Evolutionary conservation across 768 basidiomycete genomes (phyloP).

Genomic region (Macrolepiota dolichaula): DNA sequence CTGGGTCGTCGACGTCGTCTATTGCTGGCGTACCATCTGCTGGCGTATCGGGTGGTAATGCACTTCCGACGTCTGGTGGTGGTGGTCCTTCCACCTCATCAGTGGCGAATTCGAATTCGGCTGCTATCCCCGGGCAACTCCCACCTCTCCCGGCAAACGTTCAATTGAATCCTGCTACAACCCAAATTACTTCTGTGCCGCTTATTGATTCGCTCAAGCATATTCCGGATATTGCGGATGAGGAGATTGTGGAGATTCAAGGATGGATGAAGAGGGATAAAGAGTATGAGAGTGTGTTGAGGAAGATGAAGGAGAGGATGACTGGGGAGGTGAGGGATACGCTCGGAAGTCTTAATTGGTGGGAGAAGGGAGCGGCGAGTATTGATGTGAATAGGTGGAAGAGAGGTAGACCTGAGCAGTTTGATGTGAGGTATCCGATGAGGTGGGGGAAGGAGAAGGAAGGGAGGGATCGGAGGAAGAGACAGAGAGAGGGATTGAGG

Average conservation of each 20-base stretch:
- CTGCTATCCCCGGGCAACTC: constrained; percentile 14
- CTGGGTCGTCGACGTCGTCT: not conserved
- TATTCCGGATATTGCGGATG: constrained; percentile 50
- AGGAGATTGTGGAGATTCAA: constrained; percentile 52
- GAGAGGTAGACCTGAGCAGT: constrained; percentile 37
- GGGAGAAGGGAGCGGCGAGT: constrained; percentile 52
- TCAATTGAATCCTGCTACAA: constrained; percentile 52
- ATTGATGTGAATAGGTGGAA: constrained; percentile 34
- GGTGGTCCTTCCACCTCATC: not conserved
- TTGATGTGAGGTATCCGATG: constrained; percentile 51
- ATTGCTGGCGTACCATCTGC: not conserved
- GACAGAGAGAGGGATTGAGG: constrained; percentile 65
- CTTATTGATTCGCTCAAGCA: constrained; percentile 45
- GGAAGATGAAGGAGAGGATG: constrained; percentile 51
- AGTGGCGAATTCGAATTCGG: not conserved
- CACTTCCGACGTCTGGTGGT: not conserved
- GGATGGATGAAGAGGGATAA: constrained; percentile 64
- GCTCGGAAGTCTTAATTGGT: constrained; percentile 50
- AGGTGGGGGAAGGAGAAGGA: constrained; percentile 22
- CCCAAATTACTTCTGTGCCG: constrained; percentile 60
- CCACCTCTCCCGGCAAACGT: constrained; percentile 41
- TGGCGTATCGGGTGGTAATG: constrained; percentile 4
- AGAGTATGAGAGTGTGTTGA: constrained; percentile 48
- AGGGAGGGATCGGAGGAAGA: constrained; percentile 44
- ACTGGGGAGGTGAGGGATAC: constrained; percentile 45